A percentile compares a stretch with the other conserved stretches of the same genome.
Conservation (phyloP, 2,329 filamentous ascomycete genomes). For the Emergomyces orientalis region DNA sequence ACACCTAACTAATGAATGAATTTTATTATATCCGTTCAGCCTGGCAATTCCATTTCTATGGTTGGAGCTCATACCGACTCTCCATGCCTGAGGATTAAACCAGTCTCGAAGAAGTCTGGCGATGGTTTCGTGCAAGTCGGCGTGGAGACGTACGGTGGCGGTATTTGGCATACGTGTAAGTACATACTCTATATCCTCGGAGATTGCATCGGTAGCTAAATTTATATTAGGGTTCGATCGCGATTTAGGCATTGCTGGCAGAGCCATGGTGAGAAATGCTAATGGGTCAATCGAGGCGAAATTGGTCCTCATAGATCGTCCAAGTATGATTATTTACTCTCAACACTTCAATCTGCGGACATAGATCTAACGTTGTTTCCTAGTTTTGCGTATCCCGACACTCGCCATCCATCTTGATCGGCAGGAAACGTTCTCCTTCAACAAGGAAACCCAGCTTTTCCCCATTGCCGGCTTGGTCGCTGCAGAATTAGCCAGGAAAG, state of each 20-base stretch:
- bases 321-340: slow-evolving; percentile 40
- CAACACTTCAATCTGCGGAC: not conserved
- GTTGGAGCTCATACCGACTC: slow-evolving; percentile 96
- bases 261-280: slow-evolving; percentile 68
- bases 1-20: slow-evolving; percentile 5
- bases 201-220: not conserved
- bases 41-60: slow-evolving; percentile 84
- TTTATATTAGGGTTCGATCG: slow-evolving; percentile 68
- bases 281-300: slow-evolving; percentile 70
- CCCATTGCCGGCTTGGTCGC: slow-evolving; percentile 82
- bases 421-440: slow-evolving; percentile 76
- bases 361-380: not conserved
- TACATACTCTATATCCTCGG: not conserved
- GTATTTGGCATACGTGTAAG: slow-evolving; percentile 84
- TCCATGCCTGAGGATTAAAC: slow-evolving; percentile 83
- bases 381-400: slow-evolving; percentile 78
- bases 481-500: slow-evolving; percentile 75
- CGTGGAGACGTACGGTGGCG: slow-evolving; percentile 93
- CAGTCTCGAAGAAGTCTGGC: slow-evolving; percentile 77
- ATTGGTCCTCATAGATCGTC: slow-evolving; percentile 81
- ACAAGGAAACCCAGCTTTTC: slow-evolving; percentile 94
- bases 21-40: slow-evolving; percentile 59
- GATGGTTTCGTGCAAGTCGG: slow-evolving; percentile 89
- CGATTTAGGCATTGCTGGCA: slow-evolving; percentile 80
- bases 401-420: slow-evolving; percentile 90